Evolutionary conservation across 179 eudicot genomes (phyloP), one percentile per base, ranked within the genome.

Genomic region (Pouteria campechiana): DNA sequence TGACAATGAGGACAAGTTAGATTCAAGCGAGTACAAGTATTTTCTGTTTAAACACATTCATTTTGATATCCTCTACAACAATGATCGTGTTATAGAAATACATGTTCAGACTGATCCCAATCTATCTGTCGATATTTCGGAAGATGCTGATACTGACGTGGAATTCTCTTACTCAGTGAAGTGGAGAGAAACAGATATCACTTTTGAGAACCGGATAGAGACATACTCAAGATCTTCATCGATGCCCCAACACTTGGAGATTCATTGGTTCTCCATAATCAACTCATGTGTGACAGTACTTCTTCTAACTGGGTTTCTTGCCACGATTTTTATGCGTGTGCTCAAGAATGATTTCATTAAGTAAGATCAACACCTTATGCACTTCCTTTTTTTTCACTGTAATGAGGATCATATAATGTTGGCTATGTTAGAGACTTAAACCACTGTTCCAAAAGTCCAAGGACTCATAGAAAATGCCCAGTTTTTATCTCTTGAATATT

Each of bases 241-340:
- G 21, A 31, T 55, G 16, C 61, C 61, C 6, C 61, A 41, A 17
- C 61, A 55, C 49, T 32, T 49, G 30, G 63, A 57, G 38, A 57
- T 57, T 22, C 63, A 57, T 22, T 57, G 63, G 63, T 48, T 49
- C 25, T 57, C 63, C 17, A 57, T 57, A 8, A 57, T 51, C 44
- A 58, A 58, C 24, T 58, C 64, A 4, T 58, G 64, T 50, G 64
- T 51, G 51, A 58, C 64, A 16, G 64, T 58, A 21, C 57, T 58
- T 12, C 64, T 57, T 16, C 37, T 58, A 11, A 58, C 50, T 50
- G 57, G 57, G 12, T 58, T 58, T 23, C 64, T 58, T 19, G 57
- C 64, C 32, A 50, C 57, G 0, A 58, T 58, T 37, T 41, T 58
- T 34, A 57, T 57, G 63, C 48, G 63, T 12, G 63, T 48, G 10